Percentiles rank a stretch among this genome's conserved stretches.
These are phyloP conservation scores for Candida insectorum DNA, from an alignment of 805 yeast species.

Conservation along the genomic window DNA sequence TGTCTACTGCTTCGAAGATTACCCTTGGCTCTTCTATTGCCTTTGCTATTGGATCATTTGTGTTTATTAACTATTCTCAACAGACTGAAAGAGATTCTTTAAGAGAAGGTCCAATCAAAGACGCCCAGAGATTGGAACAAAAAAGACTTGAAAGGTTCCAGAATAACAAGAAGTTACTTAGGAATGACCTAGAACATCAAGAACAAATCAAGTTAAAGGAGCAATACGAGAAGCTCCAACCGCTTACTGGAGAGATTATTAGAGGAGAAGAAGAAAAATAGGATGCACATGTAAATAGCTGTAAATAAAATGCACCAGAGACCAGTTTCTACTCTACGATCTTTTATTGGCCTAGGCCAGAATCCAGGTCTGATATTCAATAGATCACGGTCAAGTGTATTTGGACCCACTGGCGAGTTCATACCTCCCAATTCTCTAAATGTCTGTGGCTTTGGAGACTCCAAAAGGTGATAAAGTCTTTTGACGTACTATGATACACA, in stretches of 20 bases:
- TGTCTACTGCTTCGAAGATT: slow-evolving; percentile 80
- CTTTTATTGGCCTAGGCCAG: too few species aligned
- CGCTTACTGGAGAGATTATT: slow-evolving; percentile 42
- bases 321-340: too few species aligned
- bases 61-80: slow-evolving; percentile 70
- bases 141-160: slow-evolving; percentile 23
- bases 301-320: slow-evolving; percentile 3
- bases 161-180: slow-evolving; percentile 38
- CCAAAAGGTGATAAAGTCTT: slow-evolving; percentile 35
- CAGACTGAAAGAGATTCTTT: slow-evolving; percentile 66
- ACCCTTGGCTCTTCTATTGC: slow-evolving; percentile 61
- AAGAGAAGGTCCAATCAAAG: slow-evolving; percentile 82
- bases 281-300: slow-evolving; percentile 5
- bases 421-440: too few species aligned
- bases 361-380: too few species aligned
- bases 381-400: too few species aligned
- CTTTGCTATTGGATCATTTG: slow-evolving; percentile 56
- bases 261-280: slow-evolving; percentile 22
- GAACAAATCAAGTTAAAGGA: slow-evolving; percentile 59
- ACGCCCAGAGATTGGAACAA: slow-evolving; percentile 60
- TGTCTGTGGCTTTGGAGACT: slow-evolving; percentile 52
- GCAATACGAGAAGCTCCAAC: slow-evolving; percentile 58
- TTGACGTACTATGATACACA: slow-evolving; percentile 50
- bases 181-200: slow-evolving; percentile 64
- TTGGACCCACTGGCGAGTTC: too few species aligned